phyloP scores from a whole-genome alignment of 108 stramenopile genomes.

The Nitzschia sp. region DNA sequence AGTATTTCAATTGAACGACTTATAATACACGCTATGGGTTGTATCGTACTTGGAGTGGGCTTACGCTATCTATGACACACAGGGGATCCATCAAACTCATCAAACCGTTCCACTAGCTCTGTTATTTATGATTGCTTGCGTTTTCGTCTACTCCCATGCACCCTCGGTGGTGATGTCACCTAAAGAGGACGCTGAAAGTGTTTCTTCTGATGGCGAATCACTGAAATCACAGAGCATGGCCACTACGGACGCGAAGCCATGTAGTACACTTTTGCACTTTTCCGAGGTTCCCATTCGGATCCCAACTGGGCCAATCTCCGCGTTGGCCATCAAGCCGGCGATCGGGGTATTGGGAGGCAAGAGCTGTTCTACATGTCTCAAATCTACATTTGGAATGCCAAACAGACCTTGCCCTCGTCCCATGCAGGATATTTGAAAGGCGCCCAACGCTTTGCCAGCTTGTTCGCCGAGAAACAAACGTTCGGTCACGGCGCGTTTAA shows the following conservation, averaged over 20 bases:
- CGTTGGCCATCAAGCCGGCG: constrained; percentile 44
- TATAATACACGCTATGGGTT: no score
- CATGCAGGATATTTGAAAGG: constrained; percentile 38
- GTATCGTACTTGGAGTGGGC: no score
- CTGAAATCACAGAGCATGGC: constrained; percentile 31
- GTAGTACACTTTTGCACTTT: constrained; percentile 12
- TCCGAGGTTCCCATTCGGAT: constrained; percentile 15
- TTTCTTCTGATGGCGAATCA: neutral
- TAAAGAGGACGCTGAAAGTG: neutral
- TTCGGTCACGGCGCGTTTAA: constrained; percentile 30
- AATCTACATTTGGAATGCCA: constrained; percentile 28
- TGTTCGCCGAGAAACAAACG: constrained; percentile 23
- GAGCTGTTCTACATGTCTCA: constrained; percentile 14
- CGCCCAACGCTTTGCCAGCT: constrained; percentile 15
- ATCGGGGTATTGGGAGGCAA: constrained; percentile 1
- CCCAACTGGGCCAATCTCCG: constrained; percentile 35
- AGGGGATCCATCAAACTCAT: no score
- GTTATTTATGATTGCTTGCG: no score
- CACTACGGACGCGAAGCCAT: constrained; percentile 35
- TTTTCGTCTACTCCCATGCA: neutral
- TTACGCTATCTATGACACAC: no score
- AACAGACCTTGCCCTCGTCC: constrained; percentile 31
- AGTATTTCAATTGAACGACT: no score
- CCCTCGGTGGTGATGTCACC: neutral
- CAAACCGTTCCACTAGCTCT: no score